A percentile compares a stretch with the other conserved stretches of the same genome.
These are phyloP conservation scores for Moricandia arvensis DNA, from an alignment of 345 rosid genomes.

Conservation along the genomic window DNA sequence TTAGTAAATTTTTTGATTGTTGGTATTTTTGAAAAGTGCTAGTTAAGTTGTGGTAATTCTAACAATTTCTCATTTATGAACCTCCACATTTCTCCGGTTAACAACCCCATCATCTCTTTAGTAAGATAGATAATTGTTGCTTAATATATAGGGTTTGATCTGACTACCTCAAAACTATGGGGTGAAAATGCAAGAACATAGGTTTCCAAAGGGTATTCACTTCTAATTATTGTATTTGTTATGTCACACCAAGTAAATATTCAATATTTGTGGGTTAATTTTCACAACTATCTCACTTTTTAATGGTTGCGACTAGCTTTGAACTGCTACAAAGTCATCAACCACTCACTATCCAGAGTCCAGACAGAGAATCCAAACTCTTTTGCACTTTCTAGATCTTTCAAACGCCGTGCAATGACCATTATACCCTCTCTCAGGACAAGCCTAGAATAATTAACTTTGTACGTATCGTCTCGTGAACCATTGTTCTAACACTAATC, in stretches of 20 bases:
- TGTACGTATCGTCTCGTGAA: conserved; percentile 23
- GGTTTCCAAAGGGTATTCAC: neutral
- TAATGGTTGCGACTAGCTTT: no score
- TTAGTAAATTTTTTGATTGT: no score
- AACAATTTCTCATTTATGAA: no score
- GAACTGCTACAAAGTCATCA: neutral
- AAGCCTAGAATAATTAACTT: neutral
- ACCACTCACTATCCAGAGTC: no score
- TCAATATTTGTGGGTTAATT: no score
- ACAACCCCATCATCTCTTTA: conserved; percentile 8
- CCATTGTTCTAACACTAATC: neutral
- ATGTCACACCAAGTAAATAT: no score
- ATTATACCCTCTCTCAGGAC: conserved; percentile 13
- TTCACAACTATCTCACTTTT: no score
- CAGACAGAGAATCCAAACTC: neutral
- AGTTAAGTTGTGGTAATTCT: no score
- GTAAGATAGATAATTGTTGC: neutral
- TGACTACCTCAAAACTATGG: neutral
- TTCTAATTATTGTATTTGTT: neutral
- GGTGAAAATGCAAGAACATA: neutral
- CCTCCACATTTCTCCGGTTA: conserved; percentile 37
- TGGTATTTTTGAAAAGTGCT: no score
- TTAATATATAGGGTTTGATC: neutral
- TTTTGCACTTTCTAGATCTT: neutral
- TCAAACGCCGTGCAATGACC: neutral